These are phyloP conservation scores for Neckera pumila DNA, from an alignment of 225 moss, liverwort and hornwort genomes.

Conservation along the genomic window DNA sequence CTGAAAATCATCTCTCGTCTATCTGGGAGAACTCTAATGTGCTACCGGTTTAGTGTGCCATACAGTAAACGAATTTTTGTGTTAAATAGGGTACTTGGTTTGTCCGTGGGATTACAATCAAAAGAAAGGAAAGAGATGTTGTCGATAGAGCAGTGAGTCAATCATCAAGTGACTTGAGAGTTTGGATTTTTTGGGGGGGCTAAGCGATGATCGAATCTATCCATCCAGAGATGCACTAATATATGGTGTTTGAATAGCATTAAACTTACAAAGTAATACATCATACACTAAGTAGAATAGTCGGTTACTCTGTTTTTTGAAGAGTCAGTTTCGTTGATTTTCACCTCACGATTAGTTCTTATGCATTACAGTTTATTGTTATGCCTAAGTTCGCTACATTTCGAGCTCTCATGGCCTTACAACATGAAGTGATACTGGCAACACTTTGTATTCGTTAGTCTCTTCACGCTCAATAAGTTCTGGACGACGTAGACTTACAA, in stretches of 20 bases:
- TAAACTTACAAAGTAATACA: background rate
- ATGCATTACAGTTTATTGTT: background rate
- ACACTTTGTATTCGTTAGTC: background rate
- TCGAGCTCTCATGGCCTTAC: background rate
- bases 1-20: background rate
- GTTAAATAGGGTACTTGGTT: background rate
- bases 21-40: background rate
- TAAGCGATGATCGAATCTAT: background rate
- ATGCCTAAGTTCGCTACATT: background rate
- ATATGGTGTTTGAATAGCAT: background rate
- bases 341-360: background rate
- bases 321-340: background rate
- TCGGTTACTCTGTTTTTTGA: background rate
- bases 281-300: background rate
- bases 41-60: background rate
- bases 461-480: background rate
- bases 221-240: background rate
- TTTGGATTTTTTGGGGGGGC: background rate
- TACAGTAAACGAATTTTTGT: background rate
- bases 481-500: conserved; percentile 3
- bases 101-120: background rate
- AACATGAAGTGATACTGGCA: background rate
- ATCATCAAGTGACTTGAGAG: background rate
- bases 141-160: background rate
- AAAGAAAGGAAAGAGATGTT: background rate